Evolutionary conservation across 371 early-diverging fungal species (phyloP), one percentile per base, ranked within the genome.

Genomic region (Lichtheimia hyalospora): DNA sequence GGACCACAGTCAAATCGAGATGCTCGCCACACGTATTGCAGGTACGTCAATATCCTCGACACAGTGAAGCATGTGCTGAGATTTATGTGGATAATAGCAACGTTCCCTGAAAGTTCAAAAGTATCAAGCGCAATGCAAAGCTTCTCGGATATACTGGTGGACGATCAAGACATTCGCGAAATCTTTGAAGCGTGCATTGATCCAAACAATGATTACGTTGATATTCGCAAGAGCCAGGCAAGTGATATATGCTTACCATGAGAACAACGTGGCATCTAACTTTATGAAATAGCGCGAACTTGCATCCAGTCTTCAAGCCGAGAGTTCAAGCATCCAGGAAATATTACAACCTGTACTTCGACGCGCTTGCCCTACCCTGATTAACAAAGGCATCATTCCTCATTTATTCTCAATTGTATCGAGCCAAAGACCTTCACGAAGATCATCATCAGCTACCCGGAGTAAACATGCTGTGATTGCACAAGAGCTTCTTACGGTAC

Each of bases 341-440:
- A 79, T 89, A 0, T 91, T 94, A 24, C 76, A 83, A 3, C 68
- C 89, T 8, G 68, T 95, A 7, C 68, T 94, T 28, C 83, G 60
- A 79, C 77, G 55, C 64, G 86, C 52, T 65, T 91, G 23, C 74
- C 91, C 52, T 52, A 63, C 58, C 58, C 91, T 65, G n/a, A 27
- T 69, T 34, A 71, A 70, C 66, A 75, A 81, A 69, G 57, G 59
- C 13, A 52, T 40, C 48, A 58, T 68, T 61, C 62, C 74, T 3
- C 57, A 63, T 53, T 49, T 78, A 14, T 54, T 71, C 13, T 57
- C 41, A 27, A 48, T 69, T 13, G 15, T 69, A 21, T 21, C 14
- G 60, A 63, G 23, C 3, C 55, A 3, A 48, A 53, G 61, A 3
- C 18, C 28, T 3, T 14, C 34, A 7, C 51, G 61, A 10, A 39